These are phyloP conservation scores for Leccinum boreale DNA, from an alignment of 768 basidiomycete species.

Conservation along the genomic window DNA sequence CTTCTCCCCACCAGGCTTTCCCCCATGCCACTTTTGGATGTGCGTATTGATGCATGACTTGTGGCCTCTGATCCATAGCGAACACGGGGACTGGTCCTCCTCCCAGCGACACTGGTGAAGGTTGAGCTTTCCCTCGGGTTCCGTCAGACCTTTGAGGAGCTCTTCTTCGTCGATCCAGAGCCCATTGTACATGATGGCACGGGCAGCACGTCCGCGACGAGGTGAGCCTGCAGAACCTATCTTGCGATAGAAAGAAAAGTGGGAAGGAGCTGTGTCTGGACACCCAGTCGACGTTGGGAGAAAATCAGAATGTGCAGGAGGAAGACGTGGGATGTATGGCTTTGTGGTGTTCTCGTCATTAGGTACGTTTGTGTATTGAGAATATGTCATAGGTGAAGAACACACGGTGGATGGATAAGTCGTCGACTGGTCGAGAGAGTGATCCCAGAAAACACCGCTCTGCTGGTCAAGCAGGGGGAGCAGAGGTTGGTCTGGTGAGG, in stretches of 20 bases:
- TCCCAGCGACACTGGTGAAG: conserved; percentile 16
- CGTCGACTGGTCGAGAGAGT: no score
- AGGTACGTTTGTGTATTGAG: not conserved
- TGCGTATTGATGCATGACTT: conserved; percentile 12
- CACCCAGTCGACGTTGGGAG: not conserved
- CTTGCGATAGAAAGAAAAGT: no score
- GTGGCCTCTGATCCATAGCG: conserved; percentile 15
- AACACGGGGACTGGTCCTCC: conserved; percentile 1
- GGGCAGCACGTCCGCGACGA: not conserved
- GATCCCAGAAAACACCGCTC: no score
- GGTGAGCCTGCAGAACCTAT: not conserved
- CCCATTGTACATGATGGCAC: conserved; percentile 5
- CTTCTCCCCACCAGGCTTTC: conserved; percentile 9
- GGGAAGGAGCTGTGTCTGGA: not conserved
- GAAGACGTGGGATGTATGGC: not conserved
- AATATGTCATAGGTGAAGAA: no score
- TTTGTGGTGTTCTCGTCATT: not conserved
- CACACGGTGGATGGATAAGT: no score
- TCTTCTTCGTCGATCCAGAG: conserved; percentile 14
- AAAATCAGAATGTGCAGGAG: not conserved
- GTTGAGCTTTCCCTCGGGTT: not conserved
- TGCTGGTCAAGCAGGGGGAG: no score
- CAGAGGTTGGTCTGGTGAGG: no score
- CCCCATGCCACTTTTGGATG: conserved; percentile 21
- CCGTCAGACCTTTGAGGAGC: not conserved